A percentile compares a stretch with the other conserved stretches of the same genome.
Conservation (phyloP, 1,284 basidiomycete species). For the Hortiboletus rubellus region DNA sequence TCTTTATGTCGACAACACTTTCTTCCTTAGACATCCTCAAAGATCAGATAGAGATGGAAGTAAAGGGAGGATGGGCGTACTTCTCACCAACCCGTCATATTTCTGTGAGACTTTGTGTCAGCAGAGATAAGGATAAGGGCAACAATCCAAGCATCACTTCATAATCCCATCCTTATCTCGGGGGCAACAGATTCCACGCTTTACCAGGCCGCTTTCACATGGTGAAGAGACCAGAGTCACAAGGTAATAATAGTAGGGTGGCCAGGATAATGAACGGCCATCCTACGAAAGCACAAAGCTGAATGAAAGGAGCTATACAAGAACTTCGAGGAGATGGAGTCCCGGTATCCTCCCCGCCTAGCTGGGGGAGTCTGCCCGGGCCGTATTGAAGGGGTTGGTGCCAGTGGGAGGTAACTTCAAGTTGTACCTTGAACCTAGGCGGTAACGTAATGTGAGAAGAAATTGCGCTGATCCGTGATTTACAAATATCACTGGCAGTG, state of each 20-base stretch:
- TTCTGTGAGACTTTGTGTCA: neutral
- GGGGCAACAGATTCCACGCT: neutral
- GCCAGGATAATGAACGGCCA: neutral
- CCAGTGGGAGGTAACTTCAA: too few species aligned
- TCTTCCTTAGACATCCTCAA: constrained; percentile 23
- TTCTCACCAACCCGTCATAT: neutral
- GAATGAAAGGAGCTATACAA: neutral
- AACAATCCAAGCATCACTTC: neutral
- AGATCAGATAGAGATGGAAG: neutral
- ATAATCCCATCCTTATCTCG: constrained; percentile 14
- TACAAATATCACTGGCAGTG: too few species aligned
- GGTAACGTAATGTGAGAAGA: too few species aligned
- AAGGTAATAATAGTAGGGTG: neutral
- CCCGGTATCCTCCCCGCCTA: too few species aligned
- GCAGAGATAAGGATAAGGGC: constrained; percentile 16
- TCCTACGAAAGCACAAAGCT: neutral
- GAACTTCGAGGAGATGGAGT: too few species aligned
- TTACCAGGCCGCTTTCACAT: neutral
- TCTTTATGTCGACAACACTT: constrained; percentile 4
- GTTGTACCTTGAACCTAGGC: too few species aligned
- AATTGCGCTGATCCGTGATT: too few species aligned
- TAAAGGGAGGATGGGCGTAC: neutral
- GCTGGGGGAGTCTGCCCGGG: too few species aligned
- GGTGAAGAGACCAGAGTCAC: neutral
- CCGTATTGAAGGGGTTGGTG: too few species aligned